phyloP scores from a whole-genome alignment of 306 rosid genomes.

The Lupinus albus region DNA sequence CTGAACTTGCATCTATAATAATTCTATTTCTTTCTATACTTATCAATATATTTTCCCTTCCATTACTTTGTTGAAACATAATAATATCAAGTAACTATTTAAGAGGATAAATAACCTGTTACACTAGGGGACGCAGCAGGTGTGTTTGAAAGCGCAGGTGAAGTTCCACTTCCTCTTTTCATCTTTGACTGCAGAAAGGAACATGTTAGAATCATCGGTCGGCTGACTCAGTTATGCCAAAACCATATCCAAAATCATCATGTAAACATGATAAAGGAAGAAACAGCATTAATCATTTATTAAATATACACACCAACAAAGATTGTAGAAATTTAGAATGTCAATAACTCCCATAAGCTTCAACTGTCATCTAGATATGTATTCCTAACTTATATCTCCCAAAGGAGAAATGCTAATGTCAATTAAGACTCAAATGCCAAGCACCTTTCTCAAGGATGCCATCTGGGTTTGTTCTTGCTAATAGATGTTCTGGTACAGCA shows the following conservation, averaged over 20 bases:
- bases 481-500: slow-evolving; percentile 30
- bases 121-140: slow-evolving; percentile 43
- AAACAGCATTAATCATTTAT: not conserved
- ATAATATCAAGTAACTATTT: not conserved
- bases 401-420: slow-evolving; percentile 26
- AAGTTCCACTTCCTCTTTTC: slow-evolving; percentile 75
- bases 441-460: slow-evolving; percentile 30
- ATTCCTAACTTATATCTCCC: slow-evolving; percentile 25
- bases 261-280: slow-evolving; percentile 28
- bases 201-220: slow-evolving; percentile 1
- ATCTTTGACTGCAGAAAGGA: slow-evolving; percentile 72
- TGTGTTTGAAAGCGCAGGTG: slow-evolving; percentile 45
- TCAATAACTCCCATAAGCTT: not conserved
- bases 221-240: not conserved
- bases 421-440: slow-evolving; percentile 19
- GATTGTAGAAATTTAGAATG: slow-evolving; percentile 28
- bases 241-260: not conserved
- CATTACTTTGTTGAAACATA: slow-evolving; percentile 3
- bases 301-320: slow-evolving; percentile 1
- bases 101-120: slow-evolving; percentile 57
- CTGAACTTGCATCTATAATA: too few relatives aligned
- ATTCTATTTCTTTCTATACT: too few relatives aligned
- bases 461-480: slow-evolving; percentile 34
- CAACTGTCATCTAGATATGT: slow-evolving; percentile 9
- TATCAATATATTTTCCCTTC: not conserved